Percentiles rank a stretch among this genome's conserved stretches.
These are phyloP conservation scores for Triticum monococcum DNA, from an alignment of 176 grass and related monocot species.

Conservation along the genomic window DNA sequence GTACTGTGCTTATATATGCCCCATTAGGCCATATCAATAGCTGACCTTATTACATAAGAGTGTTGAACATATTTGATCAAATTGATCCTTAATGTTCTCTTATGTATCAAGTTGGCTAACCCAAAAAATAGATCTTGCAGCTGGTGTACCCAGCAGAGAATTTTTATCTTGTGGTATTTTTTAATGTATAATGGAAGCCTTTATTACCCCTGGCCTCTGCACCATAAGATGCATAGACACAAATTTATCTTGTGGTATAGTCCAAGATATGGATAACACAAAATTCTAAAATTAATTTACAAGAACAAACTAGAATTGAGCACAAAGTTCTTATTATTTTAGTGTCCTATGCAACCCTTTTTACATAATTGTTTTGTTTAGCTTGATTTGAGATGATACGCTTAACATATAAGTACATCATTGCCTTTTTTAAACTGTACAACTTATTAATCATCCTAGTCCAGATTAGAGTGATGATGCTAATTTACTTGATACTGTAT, in stretches of 20 bases:
- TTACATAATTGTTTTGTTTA: background rate
- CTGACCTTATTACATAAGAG: background rate
- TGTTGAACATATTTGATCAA: background rate
- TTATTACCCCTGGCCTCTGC: background rate
- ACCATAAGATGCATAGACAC: background rate
- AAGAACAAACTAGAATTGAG: background rate
- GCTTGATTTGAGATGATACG: background rate
- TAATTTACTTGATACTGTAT: background rate
- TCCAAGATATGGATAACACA: background rate
- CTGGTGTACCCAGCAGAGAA: background rate
- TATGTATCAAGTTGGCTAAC: constrained; percentile 7
- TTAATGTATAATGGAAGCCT: background rate
- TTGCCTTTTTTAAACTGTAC: background rate
- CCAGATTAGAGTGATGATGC: background rate
- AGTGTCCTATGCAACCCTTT: background rate
- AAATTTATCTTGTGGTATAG: constrained; percentile 8
- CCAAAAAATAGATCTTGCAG: background rate
- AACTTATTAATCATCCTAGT: constrained; percentile 9
- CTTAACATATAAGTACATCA: background rate
- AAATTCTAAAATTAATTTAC: background rate
- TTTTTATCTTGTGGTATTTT: background rate
- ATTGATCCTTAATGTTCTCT: background rate
- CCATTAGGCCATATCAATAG: background rate
- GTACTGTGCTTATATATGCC: background rate
- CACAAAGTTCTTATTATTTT: constrained; percentile 10